Evolutionary conservation across 345 rosid species (phyloP), one percentile per base, ranked within the genome.

Genomic region (Murraya koenigii): DNA sequence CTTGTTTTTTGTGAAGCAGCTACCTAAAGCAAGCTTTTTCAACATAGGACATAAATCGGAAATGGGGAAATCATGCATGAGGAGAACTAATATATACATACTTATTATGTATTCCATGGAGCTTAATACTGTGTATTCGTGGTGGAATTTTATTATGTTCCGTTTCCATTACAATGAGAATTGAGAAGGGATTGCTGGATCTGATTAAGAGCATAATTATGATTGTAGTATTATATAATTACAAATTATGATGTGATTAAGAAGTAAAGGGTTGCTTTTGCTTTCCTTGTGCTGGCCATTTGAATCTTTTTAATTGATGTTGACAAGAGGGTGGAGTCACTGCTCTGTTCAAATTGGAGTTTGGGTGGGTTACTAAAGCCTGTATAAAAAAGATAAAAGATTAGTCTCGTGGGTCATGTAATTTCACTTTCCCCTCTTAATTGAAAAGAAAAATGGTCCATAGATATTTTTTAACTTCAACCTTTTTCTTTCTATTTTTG

Each of bases 1-100:
- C 86, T 60, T 84, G 90, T 83, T 83, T 79, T 41, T 76, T 76
- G 65, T 89, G 88, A 91, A 78, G 55, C 8, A 35, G 23, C 33
- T n/a, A 4, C 30, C 8, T 6, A 39, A 26, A 52, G 61, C 56
- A 26, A 52, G 41, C 56, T 52, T 52, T 52, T 36, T 3, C 49
- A 13, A 28, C 19, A 30, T 7, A 17, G n/a, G 35, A 33, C 4
- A 58, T 58, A 58, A n/a, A n/a, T n/a, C 8, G 28, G 26, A 28
- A 38, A 52, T 52, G 22, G 56, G 55, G 3, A 49, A 49, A 49
- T 49, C 22, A 17, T 17, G 19, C 22, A 49, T 5, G 55, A 49
- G 22, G 15, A 52, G 20, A 15, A 52, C 22, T 17, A 52, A 17
- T 17, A 11, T 0, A 13, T n/a, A n/a, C 61, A 56, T 56, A n/a